Evolutionary conservation across 2,329 filamentous ascomycete genomes (phyloP), one percentile per base, ranked within the genome.

Genomic region (Pyrenophora tritici-repentis): DNA sequence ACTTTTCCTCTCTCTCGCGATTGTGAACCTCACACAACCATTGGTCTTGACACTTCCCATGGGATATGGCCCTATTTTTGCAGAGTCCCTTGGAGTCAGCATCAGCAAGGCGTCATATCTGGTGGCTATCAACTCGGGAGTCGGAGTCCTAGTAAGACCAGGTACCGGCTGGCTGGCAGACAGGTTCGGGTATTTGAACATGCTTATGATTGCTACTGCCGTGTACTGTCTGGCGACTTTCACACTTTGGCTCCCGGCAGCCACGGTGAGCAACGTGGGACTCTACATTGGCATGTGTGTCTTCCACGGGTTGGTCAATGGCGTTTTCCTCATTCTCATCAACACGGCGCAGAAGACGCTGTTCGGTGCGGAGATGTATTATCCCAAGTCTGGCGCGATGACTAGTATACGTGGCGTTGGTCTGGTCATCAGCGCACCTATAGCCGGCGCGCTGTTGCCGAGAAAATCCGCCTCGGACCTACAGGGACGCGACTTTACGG

Each of bases 61-160:
- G n/a, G 73, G 74, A 0, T 82, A 81, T 50, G 71, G 81, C 33
- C 73, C 78, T 0, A 77, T 78, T 12, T 81, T 80, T 57, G 76
- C 74, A 7, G 73, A 78, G 2, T 68, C 70, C 0, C 59, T 81
- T 2, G 79, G 79, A 0, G 72, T 75, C 48, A 71, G 67, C 0
- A 66, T 76, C 3, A 63, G 68, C 8, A 69, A 71, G 12, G 78
- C 76, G 2, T 78, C 78, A 24, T 73, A 72, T 10, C 62, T 80
- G 14, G 66, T 81, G 13, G 78, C 79, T 4, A 65, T 74, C 18
- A 75, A 71, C 55, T 81, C 78, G 56, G 77, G 71, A 5, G 72
- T 80, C 29, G 81, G 80, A 48, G 73, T 78, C 6, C 69, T 73
- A 0, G 72, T 75, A 13, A 74, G 78, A n/a, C 61, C 81, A 3